Evolutionary conservation across 768 basidiomycete species (phyloP).

Genomic region (Auricularia sp.): DNA sequence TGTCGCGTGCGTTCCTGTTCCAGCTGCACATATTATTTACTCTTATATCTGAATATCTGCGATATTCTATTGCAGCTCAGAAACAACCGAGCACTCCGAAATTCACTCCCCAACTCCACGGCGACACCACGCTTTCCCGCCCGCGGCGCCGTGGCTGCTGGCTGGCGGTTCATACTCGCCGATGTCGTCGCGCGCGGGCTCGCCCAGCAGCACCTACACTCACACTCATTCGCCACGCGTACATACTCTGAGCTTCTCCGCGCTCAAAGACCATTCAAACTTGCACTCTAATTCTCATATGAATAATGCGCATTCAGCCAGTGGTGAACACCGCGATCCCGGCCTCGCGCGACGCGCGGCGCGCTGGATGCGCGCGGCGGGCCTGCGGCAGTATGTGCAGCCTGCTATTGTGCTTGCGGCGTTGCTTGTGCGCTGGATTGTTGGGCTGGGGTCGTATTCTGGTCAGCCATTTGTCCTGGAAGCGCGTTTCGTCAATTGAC

Average conservation of each 20-base stretch:
- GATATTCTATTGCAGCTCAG: conserved; percentile 12
- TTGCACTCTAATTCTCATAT: conserved; percentile 3
- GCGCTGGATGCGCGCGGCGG: conserved; percentile 69
- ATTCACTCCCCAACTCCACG: conserved; percentile 60
- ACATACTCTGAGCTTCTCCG: conserved; percentile 7
- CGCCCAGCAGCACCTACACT: conserved; percentile 32
- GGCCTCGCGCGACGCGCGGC: conserved; percentile 55
- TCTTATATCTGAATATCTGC: not conserved
- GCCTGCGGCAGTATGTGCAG: conserved; percentile 48
- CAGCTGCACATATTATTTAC: not conserved
- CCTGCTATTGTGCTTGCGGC: conserved; percentile 44
- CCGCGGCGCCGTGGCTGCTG: conserved; percentile 51
- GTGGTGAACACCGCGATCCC: conserved; percentile 13
- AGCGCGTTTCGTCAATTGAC: not conserved
- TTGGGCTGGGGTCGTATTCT: conserved; percentile 73
- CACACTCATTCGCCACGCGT: conserved; percentile 14
- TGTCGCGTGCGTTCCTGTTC: not conserved
- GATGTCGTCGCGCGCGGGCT: conserved; percentile 35
- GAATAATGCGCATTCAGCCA: conserved; percentile 1
- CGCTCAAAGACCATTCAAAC: conserved; percentile 8
- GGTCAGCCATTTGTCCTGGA: conserved; percentile 35
- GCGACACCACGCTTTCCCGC: conserved; percentile 47
- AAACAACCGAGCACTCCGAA: conserved; percentile 26
- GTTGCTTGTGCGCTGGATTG: conserved; percentile 51
- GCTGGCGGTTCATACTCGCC: conserved; percentile 36